These are phyloP conservation scores for Pseudogymnoascus sp. DNA, from an alignment of 2,329 filamentous ascomycete genomes.

Conservation along the genomic window DNA sequence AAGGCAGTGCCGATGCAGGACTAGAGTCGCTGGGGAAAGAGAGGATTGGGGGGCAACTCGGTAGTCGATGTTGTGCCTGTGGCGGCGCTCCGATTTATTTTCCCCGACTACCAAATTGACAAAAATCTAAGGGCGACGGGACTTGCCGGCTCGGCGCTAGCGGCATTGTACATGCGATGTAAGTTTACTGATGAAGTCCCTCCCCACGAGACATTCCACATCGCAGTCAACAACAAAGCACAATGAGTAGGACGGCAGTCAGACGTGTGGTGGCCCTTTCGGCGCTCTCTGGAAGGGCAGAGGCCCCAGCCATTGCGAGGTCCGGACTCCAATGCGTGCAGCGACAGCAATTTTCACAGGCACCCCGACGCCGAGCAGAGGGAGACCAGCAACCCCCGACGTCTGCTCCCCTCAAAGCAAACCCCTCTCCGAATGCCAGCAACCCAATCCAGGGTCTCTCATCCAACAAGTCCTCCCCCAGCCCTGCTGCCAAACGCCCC, in stretches of 20 bases:
- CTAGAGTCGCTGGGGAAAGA: background rate
- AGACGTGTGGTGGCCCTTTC: slow-evolving; percentile 24
- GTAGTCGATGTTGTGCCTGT: slow-evolving; percentile 2
- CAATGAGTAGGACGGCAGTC: slow-evolving; percentile 25
- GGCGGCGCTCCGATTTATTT: slow-evolving; percentile 8
- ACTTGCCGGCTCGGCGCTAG: slow-evolving; percentile 18
- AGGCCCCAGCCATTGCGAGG: slow-evolving; percentile 10
- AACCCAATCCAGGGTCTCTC: background rate
- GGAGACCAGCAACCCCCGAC: background rate
- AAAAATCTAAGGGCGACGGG: slow-evolving; percentile 16
- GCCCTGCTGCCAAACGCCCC: background rate
- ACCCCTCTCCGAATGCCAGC: background rate
- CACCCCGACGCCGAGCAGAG: background rate
- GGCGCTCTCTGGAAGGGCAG: slow-evolving; percentile 14
- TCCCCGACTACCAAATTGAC: slow-evolving; percentile 9
- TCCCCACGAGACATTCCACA: slow-evolving; percentile 1
- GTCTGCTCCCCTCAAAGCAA: background rate
- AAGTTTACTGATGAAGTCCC: slow-evolving; percentile 9
- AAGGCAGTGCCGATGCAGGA: slow-evolving; percentile 6
- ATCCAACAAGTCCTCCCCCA: background rate
- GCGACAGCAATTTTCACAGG: slow-evolving; percentile 5
- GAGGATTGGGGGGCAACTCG: slow-evolving; percentile 3
- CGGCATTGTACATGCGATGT: slow-evolving; percentile 16
- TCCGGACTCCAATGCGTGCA: slow-evolving; percentile 15
- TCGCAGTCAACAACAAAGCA: slow-evolving; percentile 10